phyloP scores from a whole-genome alignment of 106 monocot genomes.

The Phalaenopsis equestris region DNA sequence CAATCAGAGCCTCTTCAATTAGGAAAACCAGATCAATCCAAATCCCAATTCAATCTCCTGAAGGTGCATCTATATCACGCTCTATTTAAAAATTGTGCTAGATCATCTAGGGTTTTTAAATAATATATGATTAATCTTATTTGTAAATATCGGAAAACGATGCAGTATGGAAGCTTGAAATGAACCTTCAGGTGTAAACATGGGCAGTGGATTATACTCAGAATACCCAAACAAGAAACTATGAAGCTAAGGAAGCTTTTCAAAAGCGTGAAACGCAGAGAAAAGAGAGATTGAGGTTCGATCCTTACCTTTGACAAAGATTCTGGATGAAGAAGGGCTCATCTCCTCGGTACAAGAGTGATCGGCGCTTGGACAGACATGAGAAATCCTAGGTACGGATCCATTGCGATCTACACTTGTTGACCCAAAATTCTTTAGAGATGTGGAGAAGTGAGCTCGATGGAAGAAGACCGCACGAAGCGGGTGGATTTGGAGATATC shows the following conservation, averaged over 20 bases:
- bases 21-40: too few species aligned
- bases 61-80: too few species aligned
- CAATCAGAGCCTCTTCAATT: too few species aligned
- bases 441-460: background rate
- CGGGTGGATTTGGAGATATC: background rate
- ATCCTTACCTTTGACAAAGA: constrained; percentile 3
- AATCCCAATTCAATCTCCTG: too few species aligned
- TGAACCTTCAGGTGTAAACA: background rate
- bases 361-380: background rate
- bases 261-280: background rate
- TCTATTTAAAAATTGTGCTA: too few species aligned
- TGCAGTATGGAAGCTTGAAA: too few species aligned
- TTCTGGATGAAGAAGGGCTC: background rate
- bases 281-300: background rate
- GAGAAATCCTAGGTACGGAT: background rate
- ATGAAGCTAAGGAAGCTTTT: background rate
- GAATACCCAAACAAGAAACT: too few species aligned
- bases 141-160: background rate
- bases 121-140: background rate
- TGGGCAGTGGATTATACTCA: background rate
- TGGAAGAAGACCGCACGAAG: background rate
- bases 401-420: background rate
- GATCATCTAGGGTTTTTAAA: too few species aligned
- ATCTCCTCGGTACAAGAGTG: background rate
- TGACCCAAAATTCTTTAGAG: background rate